Evolutionary conservation across 1,139 yeast genomes (phyloP).

Genomic region (Blastobotrys aristatus): DNA sequence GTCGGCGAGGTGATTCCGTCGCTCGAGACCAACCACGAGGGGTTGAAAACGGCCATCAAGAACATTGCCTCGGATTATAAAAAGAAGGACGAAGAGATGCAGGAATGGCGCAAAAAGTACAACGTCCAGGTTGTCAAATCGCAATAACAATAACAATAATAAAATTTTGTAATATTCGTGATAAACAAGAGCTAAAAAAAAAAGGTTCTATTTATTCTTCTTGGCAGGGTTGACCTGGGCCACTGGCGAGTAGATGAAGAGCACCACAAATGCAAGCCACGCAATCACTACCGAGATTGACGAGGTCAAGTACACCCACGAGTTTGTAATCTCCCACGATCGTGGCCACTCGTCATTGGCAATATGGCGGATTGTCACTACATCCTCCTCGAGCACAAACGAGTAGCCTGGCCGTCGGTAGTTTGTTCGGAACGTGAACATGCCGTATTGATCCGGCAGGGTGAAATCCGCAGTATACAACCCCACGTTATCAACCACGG

Average conservation of each 20-base stretch:
- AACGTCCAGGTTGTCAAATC: slow-evolving; percentile 40
- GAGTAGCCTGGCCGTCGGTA: slow-evolving; percentile 78
- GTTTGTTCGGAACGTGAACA: slow-evolving; percentile 79
- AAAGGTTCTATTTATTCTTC: slow-evolving; percentile 14
- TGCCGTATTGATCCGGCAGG: slow-evolving; percentile 94
- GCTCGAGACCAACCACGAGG: slow-evolving; percentile 53
- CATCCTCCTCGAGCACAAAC: slow-evolving; percentile 57
- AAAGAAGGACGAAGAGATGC: slow-evolving; percentile 35
- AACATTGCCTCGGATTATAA: slow-evolving; percentile 35
- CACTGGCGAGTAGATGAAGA: slow-evolving; percentile 47
- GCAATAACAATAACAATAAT: background rate
- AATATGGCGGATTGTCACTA: slow-evolving; percentile 84
- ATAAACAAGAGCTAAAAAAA: no score
- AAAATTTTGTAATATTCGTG: no score
- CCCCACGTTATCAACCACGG: slow-evolving; percentile 23
- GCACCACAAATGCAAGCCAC: slow-evolving; percentile 69
- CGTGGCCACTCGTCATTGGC: slow-evolving; percentile 95
- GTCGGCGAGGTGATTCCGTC: slow-evolving; percentile 72
- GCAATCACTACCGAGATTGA: slow-evolving; percentile 63
- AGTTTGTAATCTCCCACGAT: slow-evolving; percentile 87
- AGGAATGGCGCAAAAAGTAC: slow-evolving; percentile 39
- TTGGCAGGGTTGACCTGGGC: slow-evolving; percentile 12
- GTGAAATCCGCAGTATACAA: slow-evolving; percentile 55
- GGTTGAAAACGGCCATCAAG: slow-evolving; percentile 34
- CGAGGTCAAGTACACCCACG: slow-evolving; percentile 84